A percentile compares a stretch with the other conserved stretches of the same genome.
Conservation (phyloP, 1,139 yeast genomes). For the Hemisphaericaspora subhashii region DNA sequence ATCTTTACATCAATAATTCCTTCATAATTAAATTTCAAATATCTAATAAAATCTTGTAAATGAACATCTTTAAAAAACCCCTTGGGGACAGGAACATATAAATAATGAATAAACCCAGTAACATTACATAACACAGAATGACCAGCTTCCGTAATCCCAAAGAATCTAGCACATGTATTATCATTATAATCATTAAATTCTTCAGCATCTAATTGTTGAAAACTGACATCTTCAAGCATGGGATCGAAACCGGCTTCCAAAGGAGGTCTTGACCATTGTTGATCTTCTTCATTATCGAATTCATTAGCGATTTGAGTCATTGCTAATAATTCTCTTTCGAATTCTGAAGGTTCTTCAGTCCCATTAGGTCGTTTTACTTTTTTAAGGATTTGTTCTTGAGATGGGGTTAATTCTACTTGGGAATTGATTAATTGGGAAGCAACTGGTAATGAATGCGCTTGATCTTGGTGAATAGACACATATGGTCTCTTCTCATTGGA, state of each 20-base stretch:
- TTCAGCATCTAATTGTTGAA: conserved; percentile 95
- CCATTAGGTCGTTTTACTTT: conserved; percentile 37
- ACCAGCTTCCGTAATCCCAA: conserved; percentile 89
- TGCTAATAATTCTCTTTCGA: conserved; percentile 61
- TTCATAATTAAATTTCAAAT: conserved; percentile 51
- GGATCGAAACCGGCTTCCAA: conserved; percentile 53
- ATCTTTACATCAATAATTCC: conserved; percentile 68
- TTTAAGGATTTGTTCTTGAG: conserved; percentile 37
- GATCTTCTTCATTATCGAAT: conserved; percentile 41
- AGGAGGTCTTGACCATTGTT: conserved; percentile 63
- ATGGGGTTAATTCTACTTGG: conserved; percentile 22
- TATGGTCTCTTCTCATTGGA: conserved; percentile 12
- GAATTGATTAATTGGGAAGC: conserved; percentile 30
- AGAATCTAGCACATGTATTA: conserved; percentile 71
- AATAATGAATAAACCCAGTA: conserved; percentile 83
- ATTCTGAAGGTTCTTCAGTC: conserved; percentile 53
- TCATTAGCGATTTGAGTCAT: conserved; percentile 50
- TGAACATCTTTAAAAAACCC: conserved; percentile 63
- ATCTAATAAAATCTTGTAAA: conserved; percentile 45
- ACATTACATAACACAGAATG: conserved; percentile 88
- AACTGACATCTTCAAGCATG: conserved; percentile 52
- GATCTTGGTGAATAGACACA: conserved; percentile 14
- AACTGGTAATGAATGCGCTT: conserved; percentile 36
- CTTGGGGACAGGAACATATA: conserved; percentile 88
- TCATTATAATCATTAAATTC: conserved; percentile 59